Evolutionary conservation across 2,329 filamentous ascomycete genomes (phyloP).

Genomic region (Stemphylium lycopersici): DNA sequence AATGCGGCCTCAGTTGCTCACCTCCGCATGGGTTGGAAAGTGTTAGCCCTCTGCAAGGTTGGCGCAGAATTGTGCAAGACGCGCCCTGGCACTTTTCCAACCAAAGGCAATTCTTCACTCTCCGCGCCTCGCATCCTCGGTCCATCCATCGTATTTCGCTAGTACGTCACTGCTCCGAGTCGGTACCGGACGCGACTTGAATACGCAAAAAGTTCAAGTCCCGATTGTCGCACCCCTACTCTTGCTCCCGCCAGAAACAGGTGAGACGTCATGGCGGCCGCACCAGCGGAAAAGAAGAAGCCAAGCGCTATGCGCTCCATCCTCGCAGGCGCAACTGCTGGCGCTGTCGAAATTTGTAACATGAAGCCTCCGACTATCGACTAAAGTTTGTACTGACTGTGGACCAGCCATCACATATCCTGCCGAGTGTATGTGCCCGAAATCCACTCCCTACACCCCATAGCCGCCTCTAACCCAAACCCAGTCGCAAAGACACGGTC

Average conservation of each 20-base stretch:
- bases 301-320: slow-evolving; percentile 88
- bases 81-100: not conserved
- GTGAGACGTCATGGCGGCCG: slow-evolving; percentile 30
- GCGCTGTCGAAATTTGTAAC: slow-evolving; percentile 89
- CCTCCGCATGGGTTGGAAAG: slow-evolving; percentile 3
- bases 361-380: not conserved
- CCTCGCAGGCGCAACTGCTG: slow-evolving; percentile 89
- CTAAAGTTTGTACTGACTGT: slow-evolving; percentile 24
- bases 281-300: slow-evolving; percentile 47
- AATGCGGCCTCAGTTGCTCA: slow-evolving; percentile 12
- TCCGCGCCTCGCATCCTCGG: not conserved
- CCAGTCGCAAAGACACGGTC: slow-evolving; percentile 91
- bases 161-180: slow-evolving; percentile 20
- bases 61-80: not conserved
- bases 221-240: slow-evolving; percentile 6
- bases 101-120: not conserved
- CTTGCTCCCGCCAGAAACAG: not conserved
- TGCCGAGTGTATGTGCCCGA: slow-evolving; percentile 73
- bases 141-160: not conserved
- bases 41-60: not conserved
- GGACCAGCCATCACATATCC: slow-evolving; percentile 84
- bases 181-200: slow-evolving; percentile 11
- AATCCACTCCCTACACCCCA: not conserved
- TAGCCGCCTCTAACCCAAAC: slow-evolving; percentile 17
- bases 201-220: slow-evolving; percentile 7